Percentiles rank a stretch among this genome's conserved stretches.
phyloP scores from a whole-genome alignment of 2,329 filamentous ascomycete species.

The Malbranchea cinnamomea region DNA sequence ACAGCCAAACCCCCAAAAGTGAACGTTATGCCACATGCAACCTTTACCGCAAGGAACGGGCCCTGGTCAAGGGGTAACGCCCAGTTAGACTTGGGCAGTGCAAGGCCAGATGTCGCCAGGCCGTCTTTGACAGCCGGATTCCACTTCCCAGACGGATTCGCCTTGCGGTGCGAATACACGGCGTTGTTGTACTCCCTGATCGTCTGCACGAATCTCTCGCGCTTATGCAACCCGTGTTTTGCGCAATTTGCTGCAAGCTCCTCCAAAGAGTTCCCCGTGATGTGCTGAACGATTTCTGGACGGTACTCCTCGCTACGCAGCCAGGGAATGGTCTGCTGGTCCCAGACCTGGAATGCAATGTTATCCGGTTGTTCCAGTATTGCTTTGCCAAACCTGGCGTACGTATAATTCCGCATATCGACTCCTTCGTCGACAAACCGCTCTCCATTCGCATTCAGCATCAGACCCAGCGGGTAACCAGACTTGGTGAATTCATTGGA shows the following conservation, averaged over 20 bases:
- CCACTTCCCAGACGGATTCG: conserved; percentile 34
- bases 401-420: conserved; percentile 52
- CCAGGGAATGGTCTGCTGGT: conserved; percentile 36
- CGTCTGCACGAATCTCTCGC: conserved; percentile 35
- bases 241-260: conserved; percentile 40
- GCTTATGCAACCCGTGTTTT: conserved; percentile 33
- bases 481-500: conserved; percentile 57
- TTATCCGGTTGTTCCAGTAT: conserved; percentile 45
- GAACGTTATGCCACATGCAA: conserved; percentile 52
- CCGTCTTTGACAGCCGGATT: conserved; percentile 48
- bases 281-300: conserved; percentile 39
- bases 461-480: conserved; percentile 51
- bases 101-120: conserved; percentile 38
- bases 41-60: conserved; percentile 49
- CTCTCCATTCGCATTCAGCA: conserved; percentile 44
- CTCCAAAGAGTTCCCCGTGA: conserved; percentile 36
- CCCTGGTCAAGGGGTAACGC: conserved; percentile 41
- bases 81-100: conserved; percentile 50
- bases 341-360: conserved; percentile 51
- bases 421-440: conserved; percentile 53
- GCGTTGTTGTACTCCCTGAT: conserved; percentile 44
- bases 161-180: conserved; percentile 31
- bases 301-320: conserved; percentile 48
- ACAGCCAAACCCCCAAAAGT: conserved; percentile 51
- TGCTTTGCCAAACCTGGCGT: conserved; percentile 48